Percentiles rank a stretch among this genome's conserved stretches.
These are phyloP conservation scores for Sistotremastrum suecicum DNA, from an alignment of 768 basidiomycete genomes.

Conservation along the genomic window DNA sequence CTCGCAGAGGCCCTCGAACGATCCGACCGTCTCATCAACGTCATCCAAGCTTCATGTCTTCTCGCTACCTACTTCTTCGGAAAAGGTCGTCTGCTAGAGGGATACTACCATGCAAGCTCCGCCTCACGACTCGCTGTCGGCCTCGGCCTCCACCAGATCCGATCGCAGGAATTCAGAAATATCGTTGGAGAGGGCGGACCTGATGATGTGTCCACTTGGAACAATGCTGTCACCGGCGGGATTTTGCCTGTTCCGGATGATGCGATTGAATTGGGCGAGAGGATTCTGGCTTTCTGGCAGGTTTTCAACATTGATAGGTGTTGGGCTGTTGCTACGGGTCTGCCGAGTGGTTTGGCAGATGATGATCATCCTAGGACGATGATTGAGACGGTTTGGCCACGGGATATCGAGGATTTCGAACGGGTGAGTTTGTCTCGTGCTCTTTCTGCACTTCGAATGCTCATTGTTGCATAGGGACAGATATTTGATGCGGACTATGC, in stretches of 20 bases:
- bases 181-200: not conserved
- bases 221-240: constrained; percentile 1
- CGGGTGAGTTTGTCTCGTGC: constrained; percentile 10
- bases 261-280: constrained; percentile 29
- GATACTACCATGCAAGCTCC: constrained; percentile 44
- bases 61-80: constrained; percentile 53
- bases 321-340: constrained; percentile 41
- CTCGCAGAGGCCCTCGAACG: constrained; percentile 40
- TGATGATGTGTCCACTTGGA: not conserved
- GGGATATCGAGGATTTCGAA: constrained; percentile 9
- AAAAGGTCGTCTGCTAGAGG: constrained; percentile 43
- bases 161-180: constrained; percentile 13
- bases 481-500: constrained; percentile 24
- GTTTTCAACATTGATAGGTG: constrained; percentile 47
- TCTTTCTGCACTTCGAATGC: not conserved
- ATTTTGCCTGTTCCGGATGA: constrained; percentile 22
- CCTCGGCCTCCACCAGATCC: constrained; percentile 43
- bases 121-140: constrained; percentile 49
- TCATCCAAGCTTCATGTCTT: constrained; percentile 50
- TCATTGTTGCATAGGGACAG: no score
- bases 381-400: constrained; percentile 42
- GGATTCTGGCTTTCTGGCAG: constrained; percentile 45
- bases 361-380: constrained; percentile 31
- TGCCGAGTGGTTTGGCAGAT: constrained; percentile 39
- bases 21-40: constrained; percentile 37